Percentiles rank a stretch among this genome's conserved stretches.
Conservation (phyloP, 169 alveolate genomes). For the Cryptosporidium meleagridis region DNA sequence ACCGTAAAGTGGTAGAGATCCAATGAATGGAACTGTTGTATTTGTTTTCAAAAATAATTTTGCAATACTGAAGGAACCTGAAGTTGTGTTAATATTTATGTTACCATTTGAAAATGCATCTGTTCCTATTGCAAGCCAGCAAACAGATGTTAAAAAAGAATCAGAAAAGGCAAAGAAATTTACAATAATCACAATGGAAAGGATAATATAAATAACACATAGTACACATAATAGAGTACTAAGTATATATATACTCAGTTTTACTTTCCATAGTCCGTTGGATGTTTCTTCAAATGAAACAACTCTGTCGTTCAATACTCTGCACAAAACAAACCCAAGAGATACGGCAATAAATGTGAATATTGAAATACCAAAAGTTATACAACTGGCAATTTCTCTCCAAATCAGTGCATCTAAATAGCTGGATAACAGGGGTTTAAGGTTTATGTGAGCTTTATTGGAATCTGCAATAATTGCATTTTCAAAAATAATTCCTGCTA, state of each 20-base stretch:
- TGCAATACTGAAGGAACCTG: conserved; percentile 24
- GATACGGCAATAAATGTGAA: conserved; percentile 33
- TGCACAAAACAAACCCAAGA: conserved; percentile 56
- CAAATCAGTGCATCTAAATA: conserved; percentile 51
- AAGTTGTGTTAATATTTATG: conserved; percentile 32
- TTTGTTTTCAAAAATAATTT: conserved; percentile 37
- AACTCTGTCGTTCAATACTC: conserved; percentile 55
- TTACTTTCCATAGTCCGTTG: conserved; percentile 54
- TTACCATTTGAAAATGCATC: conserved; percentile 73
- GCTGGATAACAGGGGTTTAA: conserved; percentile 30
- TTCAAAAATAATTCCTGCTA: conserved; percentile 71
- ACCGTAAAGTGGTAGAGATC: conserved; percentile 52
- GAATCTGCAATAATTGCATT: conserved; percentile 33
- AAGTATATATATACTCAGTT: conserved; percentile 1
- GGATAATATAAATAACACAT: conserved; percentile 6
- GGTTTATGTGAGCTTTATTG: neutral
- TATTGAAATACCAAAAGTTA: conserved; percentile 40
- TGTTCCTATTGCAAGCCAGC: conserved; percentile 59
- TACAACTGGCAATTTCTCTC: conserved; percentile 51
- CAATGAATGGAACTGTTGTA: conserved; percentile 60
- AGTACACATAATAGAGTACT: neutral
- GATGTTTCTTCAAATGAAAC: conserved; percentile 68
- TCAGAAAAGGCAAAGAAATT: neutral
- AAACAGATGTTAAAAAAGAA: conserved; percentile 52
- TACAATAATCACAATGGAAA: conserved; percentile 10